Base-by-base conservation (phyloP, 164 flowering plant genomes). In the Stephania yunnanensis region DNA sequence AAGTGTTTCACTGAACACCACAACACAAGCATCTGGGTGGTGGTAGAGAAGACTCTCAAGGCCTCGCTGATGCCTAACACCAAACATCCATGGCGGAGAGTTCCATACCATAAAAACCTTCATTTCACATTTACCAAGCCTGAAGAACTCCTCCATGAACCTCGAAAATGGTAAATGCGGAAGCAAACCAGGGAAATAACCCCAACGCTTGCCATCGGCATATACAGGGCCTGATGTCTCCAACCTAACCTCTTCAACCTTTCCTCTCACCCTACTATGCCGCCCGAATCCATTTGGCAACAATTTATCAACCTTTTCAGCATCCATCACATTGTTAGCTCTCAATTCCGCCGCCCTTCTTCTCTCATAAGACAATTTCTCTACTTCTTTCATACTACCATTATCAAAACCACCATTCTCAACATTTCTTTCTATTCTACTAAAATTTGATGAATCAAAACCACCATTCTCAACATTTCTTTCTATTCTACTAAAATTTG, bases 71-170 rank as follows among this genome's bases (percentile, higher is more conserved):
- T 90, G 90, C 30, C 97, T 85, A 73, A 93, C 95, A 75, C 85
- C 83, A 75, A 69, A 92, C 92, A 87, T 88, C 99, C 99, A 95
- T 15, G 94, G 86, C 11, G 98, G 94, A 6, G 94, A 89, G 82
- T 95, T 95, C 98, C 99, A 93, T 46, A 93, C 92, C 99, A 95
- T 91, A 79, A 93, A 93, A 19, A 92, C 84, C 73, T 86, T 87
- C 86, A 92, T 66, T 4, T 74, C 77, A 80, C 98, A 95, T 64
- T 85, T 90, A 17, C 87, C 89, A 78, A 75, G 85, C 80, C 83
- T 80, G 65, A 93, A 90, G 79, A 93, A 95, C 36, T 82, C 86
- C 78, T 85, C 85, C 92, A 95, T 84, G 74, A 95, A 95, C 15
- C 87, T 83, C 5, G 89, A 84, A 80, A 92, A 95, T 0, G 97